Conservation (phyloP, 768 basidiomycete genomes). For the Amanita thiersii region DNA sequence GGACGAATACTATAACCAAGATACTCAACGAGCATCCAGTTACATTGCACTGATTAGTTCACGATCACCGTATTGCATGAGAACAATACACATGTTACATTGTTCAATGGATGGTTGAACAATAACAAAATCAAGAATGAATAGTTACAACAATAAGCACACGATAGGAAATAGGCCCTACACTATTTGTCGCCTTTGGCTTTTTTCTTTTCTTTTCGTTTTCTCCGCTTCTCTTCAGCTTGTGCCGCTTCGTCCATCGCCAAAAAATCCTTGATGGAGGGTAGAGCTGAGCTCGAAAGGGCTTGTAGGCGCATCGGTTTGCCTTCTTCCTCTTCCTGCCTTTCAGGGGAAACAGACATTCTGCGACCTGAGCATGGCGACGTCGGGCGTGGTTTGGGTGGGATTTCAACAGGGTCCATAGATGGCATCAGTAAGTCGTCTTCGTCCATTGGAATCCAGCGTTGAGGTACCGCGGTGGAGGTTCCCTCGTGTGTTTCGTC, state of each 20-base stretch:
- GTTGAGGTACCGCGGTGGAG: slow-evolving; percentile 16
- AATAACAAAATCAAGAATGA: too few species aligned
- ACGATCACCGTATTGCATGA: slow-evolving; percentile 5
- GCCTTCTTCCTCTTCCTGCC: slow-evolving; percentile 33
- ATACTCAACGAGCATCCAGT: slow-evolving; percentile 53
- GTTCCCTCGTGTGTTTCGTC: slow-evolving; percentile 10
- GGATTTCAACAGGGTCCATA: slow-evolving; percentile 10
- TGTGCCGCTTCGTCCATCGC: slow-evolving; percentile 66
- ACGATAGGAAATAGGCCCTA: too few species aligned
- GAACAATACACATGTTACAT: too few species aligned
- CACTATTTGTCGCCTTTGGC: slow-evolving; percentile 23
- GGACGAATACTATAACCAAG: slow-evolving; percentile 77
- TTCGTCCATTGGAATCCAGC: slow-evolving; percentile 42
- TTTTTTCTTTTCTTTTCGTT: slow-evolving; percentile 72
- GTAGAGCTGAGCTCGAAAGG: slow-evolving; percentile 70
- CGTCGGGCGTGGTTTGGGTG: slow-evolving; percentile 10
- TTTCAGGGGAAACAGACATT: slow-evolving; percentile 20
- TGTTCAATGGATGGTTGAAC: too few species aligned
- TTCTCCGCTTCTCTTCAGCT: slow-evolving; percentile 57
- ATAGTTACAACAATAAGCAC: too few species aligned
- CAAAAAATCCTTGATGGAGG: slow-evolving; percentile 78
- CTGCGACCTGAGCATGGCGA: background rate
- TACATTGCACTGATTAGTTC: slow-evolving; percentile 12
- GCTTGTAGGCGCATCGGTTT: slow-evolving; percentile 54
- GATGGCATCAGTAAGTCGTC: slow-evolving; percentile 15